phyloP scores from a whole-genome alignment of 495 filamentous ascomycete species.

The Hypoxylon subgilvum region DNA sequence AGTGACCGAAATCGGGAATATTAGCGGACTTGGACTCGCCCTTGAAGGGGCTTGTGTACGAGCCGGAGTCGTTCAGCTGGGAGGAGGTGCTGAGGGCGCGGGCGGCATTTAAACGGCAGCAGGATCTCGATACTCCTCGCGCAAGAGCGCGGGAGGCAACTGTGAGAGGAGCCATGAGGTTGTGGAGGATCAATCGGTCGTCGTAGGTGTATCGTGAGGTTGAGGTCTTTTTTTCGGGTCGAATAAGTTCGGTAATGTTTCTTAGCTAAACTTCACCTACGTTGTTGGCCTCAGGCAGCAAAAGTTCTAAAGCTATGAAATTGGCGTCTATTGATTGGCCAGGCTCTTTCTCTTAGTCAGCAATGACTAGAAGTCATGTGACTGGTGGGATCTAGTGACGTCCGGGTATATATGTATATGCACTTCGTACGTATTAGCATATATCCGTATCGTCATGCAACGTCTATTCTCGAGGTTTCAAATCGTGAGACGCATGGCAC shows the following conservation, averaged over 20 bases:
- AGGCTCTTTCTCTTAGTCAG: conserved; percentile 6
- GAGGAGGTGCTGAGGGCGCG: conserved; percentile 57
- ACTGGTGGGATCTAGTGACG: too few relatives aligned
- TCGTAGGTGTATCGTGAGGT: conserved; percentile 39
- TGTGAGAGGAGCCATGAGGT: conserved; percentile 55
- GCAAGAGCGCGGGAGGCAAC: conserved; percentile 54
- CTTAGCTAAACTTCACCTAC: conserved; percentile 25
- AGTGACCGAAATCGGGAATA: conserved; percentile 89
- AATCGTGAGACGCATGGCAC: conserved; percentile 23
- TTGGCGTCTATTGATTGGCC: conserved; percentile 34
- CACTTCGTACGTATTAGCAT: not conserved
- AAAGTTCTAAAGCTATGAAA: conserved; percentile 38
- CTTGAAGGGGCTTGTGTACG: conserved; percentile 65
- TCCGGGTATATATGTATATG: too few relatives aligned
- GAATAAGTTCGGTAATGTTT: conserved; percentile 39
- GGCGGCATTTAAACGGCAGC: conserved; percentile 42
- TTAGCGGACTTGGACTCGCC: conserved; percentile 63
- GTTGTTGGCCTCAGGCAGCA: conserved; percentile 30
- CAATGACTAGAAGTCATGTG: conserved; percentile 21
- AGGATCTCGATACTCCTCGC: conserved; percentile 47
- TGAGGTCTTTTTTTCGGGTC: conserved; percentile 58
- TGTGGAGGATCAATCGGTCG: conserved; percentile 45
- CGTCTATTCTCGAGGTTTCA: too few relatives aligned
- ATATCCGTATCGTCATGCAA: not conserved
- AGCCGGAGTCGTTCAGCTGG: conserved; percentile 44